Evolutionary conservation across 1,284 basidiomycete genomes (phyloP), one percentile per base, ranked within the genome.

Genomic region (Trametes polyzona): DNA sequence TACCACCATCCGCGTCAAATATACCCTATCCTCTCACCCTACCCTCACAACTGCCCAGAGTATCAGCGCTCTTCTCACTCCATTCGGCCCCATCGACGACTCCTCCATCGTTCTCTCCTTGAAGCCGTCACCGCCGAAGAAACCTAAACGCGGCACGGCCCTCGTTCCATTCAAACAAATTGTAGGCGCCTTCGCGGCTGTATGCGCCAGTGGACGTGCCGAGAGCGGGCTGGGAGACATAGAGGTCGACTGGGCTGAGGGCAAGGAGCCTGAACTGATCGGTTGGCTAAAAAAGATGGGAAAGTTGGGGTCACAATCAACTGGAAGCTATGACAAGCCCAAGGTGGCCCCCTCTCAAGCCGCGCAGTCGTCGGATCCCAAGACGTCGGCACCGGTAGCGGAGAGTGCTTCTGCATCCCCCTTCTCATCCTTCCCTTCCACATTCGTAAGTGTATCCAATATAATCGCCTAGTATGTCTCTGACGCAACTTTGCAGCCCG

Each of bases 161-260:
- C 76, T 90, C 3, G 82, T 92, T 0, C 85, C 88, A 2, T 93
- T 92, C 70, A 81, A 83, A 52, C 86, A 86, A 61, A 86, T 92
- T 44, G 80, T 84, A 1, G 82, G 87, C 44, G 90, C 90, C 0
- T 90, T 90, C 65, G 86, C 83, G 1, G 87, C 83, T 2, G 84
- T 91, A 2, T 83, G 83, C 67, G 83, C 84, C 0, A 86, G 81
- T 52, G 82, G 81, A 1, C 73, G 75, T 21, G 71, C 72, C 14
- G 81, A 82, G 24, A 72, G 65, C 19, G 74, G 74, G 0, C 49
- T 80, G 27, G 69, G 70, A 7, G 77, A 76, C n/a, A 69, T 79
- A 1, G 80, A 81, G 77, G 82, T 76, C 3, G 69, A 71, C 16
- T 84, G 81, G 81, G 78, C 75, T 6, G 74, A 65, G 9, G 88